These are phyloP conservation scores for Cladophialophora chaetospira DNA, from an alignment of 2,329 filamentous ascomycete species.

Conservation along the genomic window DNA sequence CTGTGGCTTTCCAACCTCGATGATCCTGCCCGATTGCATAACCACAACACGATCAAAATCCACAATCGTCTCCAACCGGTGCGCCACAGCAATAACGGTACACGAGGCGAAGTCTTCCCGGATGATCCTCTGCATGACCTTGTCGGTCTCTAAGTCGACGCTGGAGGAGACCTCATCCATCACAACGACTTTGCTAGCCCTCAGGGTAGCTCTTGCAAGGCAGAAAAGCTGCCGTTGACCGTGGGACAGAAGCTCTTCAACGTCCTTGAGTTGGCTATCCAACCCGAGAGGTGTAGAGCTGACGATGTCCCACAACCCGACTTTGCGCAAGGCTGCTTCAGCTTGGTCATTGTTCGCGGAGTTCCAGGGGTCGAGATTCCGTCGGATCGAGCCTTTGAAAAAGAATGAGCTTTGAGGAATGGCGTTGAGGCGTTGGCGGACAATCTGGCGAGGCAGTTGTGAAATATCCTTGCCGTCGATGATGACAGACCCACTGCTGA, in stretches of 20 bases:
- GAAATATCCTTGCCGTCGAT: slow-evolving; percentile 47
- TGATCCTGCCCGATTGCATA: slow-evolving; percentile 85
- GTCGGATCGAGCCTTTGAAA: slow-evolving; percentile 46
- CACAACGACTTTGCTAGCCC: slow-evolving; percentile 93
- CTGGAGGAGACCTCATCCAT: slow-evolving; percentile 70
- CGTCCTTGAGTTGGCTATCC: slow-evolving; percentile 80
- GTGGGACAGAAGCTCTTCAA: slow-evolving; percentile 95
- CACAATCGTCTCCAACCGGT: slow-evolving; percentile 86
- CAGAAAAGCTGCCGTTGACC: slow-evolving; percentile 96
- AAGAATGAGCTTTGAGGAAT: slow-evolving; percentile 50
- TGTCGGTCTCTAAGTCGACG: slow-evolving; percentile 92
- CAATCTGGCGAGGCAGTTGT: slow-evolving; percentile 42
- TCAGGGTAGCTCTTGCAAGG: slow-evolving; percentile 74
- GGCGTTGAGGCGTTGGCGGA: slow-evolving; percentile 46
- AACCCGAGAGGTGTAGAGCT: slow-evolving; percentile 70
- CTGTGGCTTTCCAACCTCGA: slow-evolving; percentile 75
- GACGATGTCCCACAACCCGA: not conserved
- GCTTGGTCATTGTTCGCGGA: not conserved
- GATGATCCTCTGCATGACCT: slow-evolving; percentile 90
- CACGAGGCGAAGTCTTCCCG: slow-evolving; percentile 78
- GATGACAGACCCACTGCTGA: slow-evolving; percentile 42
- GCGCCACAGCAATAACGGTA: slow-evolving; percentile 89
- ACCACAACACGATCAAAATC: slow-evolving; percentile 93
- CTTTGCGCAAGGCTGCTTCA: not conserved
- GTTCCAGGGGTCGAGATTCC: slow-evolving; percentile 47